Conservation (phyloP, 169 alveolate genomes). For the Eimeria sp. region DNA sequence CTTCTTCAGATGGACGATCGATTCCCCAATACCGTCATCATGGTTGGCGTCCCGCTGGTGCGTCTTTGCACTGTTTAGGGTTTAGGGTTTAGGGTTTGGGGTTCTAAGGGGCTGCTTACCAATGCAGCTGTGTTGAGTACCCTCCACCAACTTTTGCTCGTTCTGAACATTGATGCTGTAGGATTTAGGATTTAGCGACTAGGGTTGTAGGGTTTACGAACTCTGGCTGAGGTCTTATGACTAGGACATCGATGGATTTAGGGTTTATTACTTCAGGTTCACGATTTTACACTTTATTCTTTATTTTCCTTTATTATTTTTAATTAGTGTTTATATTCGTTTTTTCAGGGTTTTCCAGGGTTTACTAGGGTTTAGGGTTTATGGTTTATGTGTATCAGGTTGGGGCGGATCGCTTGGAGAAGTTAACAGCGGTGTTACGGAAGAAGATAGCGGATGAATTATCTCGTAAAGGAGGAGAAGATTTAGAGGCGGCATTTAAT, state of each 20-base stretch:
- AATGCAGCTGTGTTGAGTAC: too few species aligned
- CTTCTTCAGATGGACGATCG: slow-evolving; percentile 78
- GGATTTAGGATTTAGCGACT: not conserved
- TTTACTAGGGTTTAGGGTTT: not conserved
- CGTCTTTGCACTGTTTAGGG: slow-evolving; percentile 22
- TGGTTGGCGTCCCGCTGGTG: slow-evolving; percentile 78
- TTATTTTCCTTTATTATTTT: too few species aligned
- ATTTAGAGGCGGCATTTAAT: slow-evolving; percentile 20
- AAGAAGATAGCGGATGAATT: slow-evolving; percentile 78
- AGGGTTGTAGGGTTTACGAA: too few species aligned
- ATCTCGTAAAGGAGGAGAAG: slow-evolving; percentile 65
- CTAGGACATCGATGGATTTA: not conserved
- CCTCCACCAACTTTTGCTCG: too few species aligned
- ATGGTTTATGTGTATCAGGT: slow-evolving; percentile 36
- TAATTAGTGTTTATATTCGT: too few species aligned
- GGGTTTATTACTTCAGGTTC: not conserved
- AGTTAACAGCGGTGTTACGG: slow-evolving; percentile 68
- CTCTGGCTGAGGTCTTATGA: too few species aligned
- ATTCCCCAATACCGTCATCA: slow-evolving; percentile 79
- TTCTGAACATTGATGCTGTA: too few species aligned
- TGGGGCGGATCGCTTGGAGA: slow-evolving; percentile 80
- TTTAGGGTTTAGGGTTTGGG: slow-evolving; percentile 30
- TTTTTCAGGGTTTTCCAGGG: too few species aligned
- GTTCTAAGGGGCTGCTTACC: not conserved
- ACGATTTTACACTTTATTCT: too few species aligned